Base-by-base conservation (phyloP, 495 filamentous ascomycete genomes). In the Pseudoneurospora amorphoporcata region DNA sequence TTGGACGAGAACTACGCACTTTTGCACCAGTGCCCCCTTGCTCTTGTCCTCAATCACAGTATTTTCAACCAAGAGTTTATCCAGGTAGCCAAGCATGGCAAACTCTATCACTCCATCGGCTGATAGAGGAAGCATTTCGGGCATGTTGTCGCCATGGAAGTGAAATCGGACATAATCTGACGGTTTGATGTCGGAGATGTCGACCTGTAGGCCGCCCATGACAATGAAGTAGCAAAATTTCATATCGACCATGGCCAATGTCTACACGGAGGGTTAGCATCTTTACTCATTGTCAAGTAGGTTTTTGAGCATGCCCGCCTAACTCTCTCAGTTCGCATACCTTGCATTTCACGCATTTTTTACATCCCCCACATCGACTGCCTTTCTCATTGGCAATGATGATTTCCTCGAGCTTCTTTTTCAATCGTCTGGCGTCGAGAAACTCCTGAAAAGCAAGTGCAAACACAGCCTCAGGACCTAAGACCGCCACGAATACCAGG, bases 301-400 rank as follows among this genome's bases (percentile, higher is more conserved):
- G 8, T 8, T 38, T 40, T 23, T 23, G 23, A 23, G 23, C 23
- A 23, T 42, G 39, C 4, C 40, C 14, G 16, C 40, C 16, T 42
- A 42, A 10, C 40, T 42, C 5, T 42, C 3, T 29, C 4, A 3
- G 19, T 58, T 32, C 0, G 5, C 47, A 17, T 61, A 16, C 53
- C 1, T 61, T 0, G 12, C 53, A 32, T 17, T 35, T 17, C 12
- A 35, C 2, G 10, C 2, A 3, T 23, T 0, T 10, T 1, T 53
- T 12, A 6, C 45, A 29, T 1, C 0, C 3, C 0, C 45, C 45
- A 23, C 19, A 53, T 12, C 0, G 4, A 29, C 23, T 6, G 1
- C 4, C 45, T 14, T 53, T 19, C 45, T 29, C 19, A 6, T 29
- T 14, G 8, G 19, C 0, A 0, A 6, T 4, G 19, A 61, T 61